A percentile compares a stretch with the other conserved stretches of the same genome.
Conservation (phyloP, 75 land plant genomes). For the Azolla pinnata region DNA sequence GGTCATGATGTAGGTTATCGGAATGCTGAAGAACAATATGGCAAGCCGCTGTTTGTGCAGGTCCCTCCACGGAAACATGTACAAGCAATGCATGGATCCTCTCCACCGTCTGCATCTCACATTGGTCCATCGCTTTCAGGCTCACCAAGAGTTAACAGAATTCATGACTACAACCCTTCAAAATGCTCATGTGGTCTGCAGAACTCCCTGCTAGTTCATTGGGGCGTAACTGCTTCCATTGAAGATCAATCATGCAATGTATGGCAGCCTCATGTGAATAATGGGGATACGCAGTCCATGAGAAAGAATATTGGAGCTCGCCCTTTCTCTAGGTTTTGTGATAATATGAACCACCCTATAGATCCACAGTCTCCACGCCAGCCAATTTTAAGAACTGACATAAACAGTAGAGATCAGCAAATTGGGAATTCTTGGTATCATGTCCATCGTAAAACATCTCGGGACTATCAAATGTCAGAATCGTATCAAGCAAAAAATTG, state of each 20-base stretch:
- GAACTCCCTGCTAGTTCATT: background rate
- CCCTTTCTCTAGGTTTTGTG: background rate
- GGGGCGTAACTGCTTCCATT: background rate
- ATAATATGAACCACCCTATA: background rate
- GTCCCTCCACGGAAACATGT: background rate
- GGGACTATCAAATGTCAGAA: too few species aligned
- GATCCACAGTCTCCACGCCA: background rate
- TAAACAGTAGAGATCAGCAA: background rate
- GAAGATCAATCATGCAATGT: background rate
- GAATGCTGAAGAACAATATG: background rate
- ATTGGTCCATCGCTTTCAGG: background rate
- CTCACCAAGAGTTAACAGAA: background rate
- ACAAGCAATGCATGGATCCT: background rate
- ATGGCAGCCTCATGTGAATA: background rate
- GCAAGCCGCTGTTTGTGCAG: background rate
- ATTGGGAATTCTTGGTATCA: background rate
- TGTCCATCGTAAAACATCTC: too few species aligned
- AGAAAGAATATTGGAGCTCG: background rate
- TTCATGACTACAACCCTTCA: background rate
- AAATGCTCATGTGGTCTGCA: conserved; percentile 4
- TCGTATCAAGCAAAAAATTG: too few species aligned
- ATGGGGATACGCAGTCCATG: background rate
- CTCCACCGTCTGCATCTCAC: conserved; percentile 5
- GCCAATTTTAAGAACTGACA: background rate
- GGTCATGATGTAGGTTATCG: background rate